Evolutionary conservation across 2,329 filamentous ascomycete genomes (phyloP).

Genomic region (Fusarium keratoplasticum): DNA sequence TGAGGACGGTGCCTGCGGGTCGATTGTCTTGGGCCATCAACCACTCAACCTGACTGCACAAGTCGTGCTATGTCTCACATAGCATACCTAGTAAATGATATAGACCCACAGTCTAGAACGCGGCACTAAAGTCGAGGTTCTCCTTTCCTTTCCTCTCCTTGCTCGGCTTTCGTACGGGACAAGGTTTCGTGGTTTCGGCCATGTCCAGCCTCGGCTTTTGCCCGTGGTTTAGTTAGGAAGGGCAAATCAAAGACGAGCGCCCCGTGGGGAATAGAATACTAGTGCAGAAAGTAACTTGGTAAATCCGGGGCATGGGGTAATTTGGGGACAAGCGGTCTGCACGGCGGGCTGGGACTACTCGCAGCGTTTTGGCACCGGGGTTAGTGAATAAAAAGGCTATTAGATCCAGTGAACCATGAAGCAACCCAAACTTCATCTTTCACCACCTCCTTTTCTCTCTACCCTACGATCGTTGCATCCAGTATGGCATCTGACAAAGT

Average conservation of each 20-base stretch:
- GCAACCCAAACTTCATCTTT: neutral
- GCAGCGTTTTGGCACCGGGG: neutral
- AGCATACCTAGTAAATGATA: neutral
- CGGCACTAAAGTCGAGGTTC: neutral
- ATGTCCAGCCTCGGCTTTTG: neutral
- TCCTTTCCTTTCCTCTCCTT: neutral
- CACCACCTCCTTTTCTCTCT: neutral
- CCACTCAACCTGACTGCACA: neutral
- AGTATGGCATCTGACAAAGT: neutral
- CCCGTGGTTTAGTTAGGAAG: neutral
- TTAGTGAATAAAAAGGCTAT: neutral
- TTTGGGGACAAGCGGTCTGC: neutral
- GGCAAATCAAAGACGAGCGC: neutral
- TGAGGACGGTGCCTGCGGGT: neutral
- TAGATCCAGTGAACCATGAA: neutral
- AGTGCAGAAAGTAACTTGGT: neutral
- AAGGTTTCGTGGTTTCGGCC: neutral
- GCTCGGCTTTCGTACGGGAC: neutral
- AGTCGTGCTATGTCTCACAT: neutral
- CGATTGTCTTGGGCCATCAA: neutral
- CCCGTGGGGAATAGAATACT: neutral
- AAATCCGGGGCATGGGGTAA: neutral
- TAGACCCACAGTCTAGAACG: neutral
- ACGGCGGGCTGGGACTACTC: neutral
- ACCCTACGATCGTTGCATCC: neutral